phyloP scores from a whole-genome alignment of 306 rosid species.

The Gastrolobium bilobum region DNA sequence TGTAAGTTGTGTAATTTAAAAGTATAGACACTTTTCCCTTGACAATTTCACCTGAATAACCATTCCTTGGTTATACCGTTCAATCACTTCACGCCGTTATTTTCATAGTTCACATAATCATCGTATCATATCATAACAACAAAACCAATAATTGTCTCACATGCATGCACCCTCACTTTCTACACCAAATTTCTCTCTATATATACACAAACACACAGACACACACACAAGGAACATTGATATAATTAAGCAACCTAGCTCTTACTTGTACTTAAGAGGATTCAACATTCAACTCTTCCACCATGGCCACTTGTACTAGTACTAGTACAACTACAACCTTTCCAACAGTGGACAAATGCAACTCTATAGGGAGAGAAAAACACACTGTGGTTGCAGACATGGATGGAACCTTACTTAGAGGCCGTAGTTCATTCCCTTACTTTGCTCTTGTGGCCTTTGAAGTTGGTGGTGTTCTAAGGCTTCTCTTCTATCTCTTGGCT shows the following conservation, averaged over 20 bases:
- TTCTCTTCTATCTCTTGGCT: conserved; percentile 65
- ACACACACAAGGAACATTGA: neutral
- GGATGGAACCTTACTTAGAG: conserved; percentile 86
- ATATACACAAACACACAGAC: neutral
- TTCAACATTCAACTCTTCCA: neutral
- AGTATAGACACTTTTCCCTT: no score
- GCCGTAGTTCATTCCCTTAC: conserved; percentile 86
- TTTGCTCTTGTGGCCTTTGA: conserved; percentile 85
- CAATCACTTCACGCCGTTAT: neutral
- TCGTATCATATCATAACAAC: neutral
- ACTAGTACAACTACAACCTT: conserved; percentile 37
- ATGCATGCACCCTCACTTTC: neutral
- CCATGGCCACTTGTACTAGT: conserved; percentile 20
- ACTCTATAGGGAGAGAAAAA: conserved; percentile 68
- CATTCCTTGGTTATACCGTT: conserved; percentile 24
- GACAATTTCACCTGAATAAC: neutral
- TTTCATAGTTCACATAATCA: conserved; percentile 7
- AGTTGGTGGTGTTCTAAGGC: conserved; percentile 76
- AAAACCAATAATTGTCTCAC: conserved; percentile 14
- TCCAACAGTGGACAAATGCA: conserved; percentile 68
- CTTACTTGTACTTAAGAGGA: no score
- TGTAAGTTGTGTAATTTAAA: no score
- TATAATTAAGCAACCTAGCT: no score
- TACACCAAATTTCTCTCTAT: neutral
- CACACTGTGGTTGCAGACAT: conserved; percentile 85